Evolutionary conservation across 495 filamentous ascomycete species (phyloP).

Genomic region (Podospora pseudopauciseta): DNA sequence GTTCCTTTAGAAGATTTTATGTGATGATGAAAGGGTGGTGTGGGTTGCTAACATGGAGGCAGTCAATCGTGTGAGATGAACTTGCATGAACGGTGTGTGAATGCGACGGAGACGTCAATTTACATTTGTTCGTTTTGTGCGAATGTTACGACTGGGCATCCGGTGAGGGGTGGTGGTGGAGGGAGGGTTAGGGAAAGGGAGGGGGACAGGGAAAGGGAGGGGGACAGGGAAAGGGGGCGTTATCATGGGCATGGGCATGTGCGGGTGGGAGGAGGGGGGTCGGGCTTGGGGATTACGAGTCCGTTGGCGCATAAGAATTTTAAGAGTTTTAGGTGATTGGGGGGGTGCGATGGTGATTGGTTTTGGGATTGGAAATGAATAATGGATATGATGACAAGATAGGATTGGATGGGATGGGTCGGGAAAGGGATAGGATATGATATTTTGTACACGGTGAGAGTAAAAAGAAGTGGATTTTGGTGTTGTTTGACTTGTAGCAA

Average conservation of each 20-base stretch:
- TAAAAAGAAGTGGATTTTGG: not conserved
- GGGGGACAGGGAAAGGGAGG: not conserved
- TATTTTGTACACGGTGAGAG: not conserved
- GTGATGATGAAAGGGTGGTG: not conserved
- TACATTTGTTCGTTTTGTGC: conserved; percentile 81
- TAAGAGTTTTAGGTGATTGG: conserved; percentile 47
- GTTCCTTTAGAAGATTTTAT: not conserved
- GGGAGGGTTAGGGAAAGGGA: conserved; percentile 54
- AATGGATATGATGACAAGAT: not conserved
- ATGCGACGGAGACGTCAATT: conserved; percentile 63
- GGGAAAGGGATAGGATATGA: not conserved
- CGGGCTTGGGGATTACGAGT: conserved; percentile 24
- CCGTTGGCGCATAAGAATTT: conserved; percentile 62
- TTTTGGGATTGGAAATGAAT: not conserved
- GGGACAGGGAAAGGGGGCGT: not conserved
- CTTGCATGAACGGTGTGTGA: conserved; percentile 76
- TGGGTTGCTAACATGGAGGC: conserved; percentile 12
- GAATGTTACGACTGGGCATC: conserved; percentile 60
- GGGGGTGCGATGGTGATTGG: not conserved
- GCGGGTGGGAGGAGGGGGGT: conserved; percentile 27
- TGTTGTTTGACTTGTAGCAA: not conserved
- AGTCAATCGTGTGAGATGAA: conserved; percentile 86
- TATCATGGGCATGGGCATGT: not conserved
- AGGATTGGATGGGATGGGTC: not conserved
- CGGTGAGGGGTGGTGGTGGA: conserved; percentile 34